Percentiles rank a stretch among this genome's conserved stretches.
Evolutionary conservation across 1,284 basidiomycete species (phyloP).

Genomic region (Phellinidium pouzarii): DNA sequence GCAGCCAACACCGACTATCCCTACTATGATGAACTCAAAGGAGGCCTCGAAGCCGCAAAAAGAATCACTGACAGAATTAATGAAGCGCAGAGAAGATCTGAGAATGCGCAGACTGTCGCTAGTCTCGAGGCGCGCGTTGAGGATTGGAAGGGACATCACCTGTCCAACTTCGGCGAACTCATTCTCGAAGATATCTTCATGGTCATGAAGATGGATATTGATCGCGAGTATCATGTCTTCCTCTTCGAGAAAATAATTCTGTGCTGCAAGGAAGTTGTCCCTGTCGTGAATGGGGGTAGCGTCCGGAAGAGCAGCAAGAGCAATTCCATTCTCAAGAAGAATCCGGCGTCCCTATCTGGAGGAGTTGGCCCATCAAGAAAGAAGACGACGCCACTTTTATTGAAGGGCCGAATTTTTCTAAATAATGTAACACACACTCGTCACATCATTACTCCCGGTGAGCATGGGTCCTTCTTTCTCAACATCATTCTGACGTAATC

Average conservation of each 20-base stretch:
- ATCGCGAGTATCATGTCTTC: slow-evolving; percentile 98
- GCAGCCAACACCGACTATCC: slow-evolving; percentile 60
- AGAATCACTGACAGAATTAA: slow-evolving; percentile 96
- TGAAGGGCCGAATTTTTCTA: slow-evolving; percentile 97
- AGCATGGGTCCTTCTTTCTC: slow-evolving; percentile 26
- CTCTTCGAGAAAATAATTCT: slow-evolving; percentile 98
- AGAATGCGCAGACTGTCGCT: slow-evolving; percentile 83
- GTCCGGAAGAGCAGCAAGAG: slow-evolving; percentile 55
- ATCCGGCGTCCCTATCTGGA: slow-evolving; percentile 40
- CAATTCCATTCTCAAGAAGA: slow-evolving; percentile 74
- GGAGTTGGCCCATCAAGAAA: slow-evolving; percentile 52
- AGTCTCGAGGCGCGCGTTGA: slow-evolving; percentile 89
- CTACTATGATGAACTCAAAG: slow-evolving; percentile 75
- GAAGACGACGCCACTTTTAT: slow-evolving; percentile 74
- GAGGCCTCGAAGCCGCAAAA: slow-evolving; percentile 81
- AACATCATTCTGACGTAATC: slow-evolving; percentile 8
- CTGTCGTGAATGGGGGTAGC: slow-evolving; percentile 28
- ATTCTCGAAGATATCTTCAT: slow-evolving; percentile 92
- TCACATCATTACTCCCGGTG: slow-evolving; percentile 54
- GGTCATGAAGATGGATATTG: slow-evolving; percentile 94
- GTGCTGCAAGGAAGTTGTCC: slow-evolving; percentile 86
- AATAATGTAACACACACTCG: slow-evolving; percentile 88
- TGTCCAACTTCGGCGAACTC: slow-evolving; percentile 89
- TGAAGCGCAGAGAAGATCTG: slow-evolving; percentile 84
- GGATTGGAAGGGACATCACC: slow-evolving; percentile 98